A percentile compares a stretch with the other conserved stretches of the same genome.
Conservation (phyloP, 2,329 filamentous ascomycete species). For the Colletotrichum cordylinicola region DNA sequence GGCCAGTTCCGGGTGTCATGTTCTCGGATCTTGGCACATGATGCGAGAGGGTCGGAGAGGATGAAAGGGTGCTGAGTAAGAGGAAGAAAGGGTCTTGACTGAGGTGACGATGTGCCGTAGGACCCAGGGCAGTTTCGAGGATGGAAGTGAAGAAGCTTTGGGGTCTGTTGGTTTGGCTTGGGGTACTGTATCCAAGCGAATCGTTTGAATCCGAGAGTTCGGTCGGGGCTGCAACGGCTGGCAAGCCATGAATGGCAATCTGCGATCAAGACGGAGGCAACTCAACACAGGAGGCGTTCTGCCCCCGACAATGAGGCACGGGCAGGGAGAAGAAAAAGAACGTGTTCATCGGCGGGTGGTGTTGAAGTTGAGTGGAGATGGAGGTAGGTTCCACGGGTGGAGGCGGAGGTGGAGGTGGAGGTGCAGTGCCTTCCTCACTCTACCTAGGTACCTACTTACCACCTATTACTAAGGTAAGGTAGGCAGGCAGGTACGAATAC, state of each 20-base stretch:
- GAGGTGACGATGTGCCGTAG: not conserved
- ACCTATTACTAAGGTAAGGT: no score
- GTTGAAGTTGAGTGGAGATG: not conserved
- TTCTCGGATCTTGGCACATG: not conserved
- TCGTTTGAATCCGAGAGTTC: not conserved
- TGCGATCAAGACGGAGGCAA: conserved; percentile 2
- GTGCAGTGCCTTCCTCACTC: not conserved
- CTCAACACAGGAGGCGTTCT: conserved; percentile 15
- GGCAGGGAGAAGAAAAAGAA: conserved; percentile 1
- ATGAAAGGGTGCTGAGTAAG: not conserved
- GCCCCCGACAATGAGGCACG: conserved; percentile 4
- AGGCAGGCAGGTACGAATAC: not conserved
- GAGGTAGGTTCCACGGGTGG: not conserved
- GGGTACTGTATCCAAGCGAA: conserved; percentile 11
- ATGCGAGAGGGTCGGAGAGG: not conserved
- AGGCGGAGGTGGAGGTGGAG: not conserved
- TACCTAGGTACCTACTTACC: not conserved
- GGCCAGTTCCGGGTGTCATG: not conserved
- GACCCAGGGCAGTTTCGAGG: not conserved
- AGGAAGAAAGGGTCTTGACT: not conserved
- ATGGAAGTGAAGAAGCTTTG: not conserved
- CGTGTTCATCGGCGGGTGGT: not conserved
- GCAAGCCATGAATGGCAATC: conserved; percentile 18
- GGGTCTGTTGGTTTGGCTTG: not conserved
- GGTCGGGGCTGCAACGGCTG: conserved; percentile 18